Conservation (phyloP, 495 filamentous ascomycete genomes). For the Annulohypoxylon moriforme region DNA sequence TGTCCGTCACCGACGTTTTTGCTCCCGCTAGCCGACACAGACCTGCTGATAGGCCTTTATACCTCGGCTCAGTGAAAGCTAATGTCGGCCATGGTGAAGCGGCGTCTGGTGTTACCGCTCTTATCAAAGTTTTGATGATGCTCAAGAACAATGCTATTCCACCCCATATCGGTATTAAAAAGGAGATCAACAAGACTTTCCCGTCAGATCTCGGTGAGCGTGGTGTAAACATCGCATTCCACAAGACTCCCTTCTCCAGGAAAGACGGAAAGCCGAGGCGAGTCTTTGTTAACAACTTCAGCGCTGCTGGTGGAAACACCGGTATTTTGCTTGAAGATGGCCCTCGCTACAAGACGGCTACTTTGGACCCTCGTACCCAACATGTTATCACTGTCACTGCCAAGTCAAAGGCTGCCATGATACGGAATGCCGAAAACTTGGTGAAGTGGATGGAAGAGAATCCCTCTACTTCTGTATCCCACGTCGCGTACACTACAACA, state of each 20-base stretch:
- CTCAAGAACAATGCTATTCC: slow-evolving; percentile 84
- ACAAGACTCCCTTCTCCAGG: slow-evolving; percentile 70
- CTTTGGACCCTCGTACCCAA: slow-evolving; percentile 60
- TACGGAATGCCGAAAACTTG: slow-evolving; percentile 62
- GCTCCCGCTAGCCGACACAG: slow-evolving; percentile 76
- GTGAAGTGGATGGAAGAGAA: slow-evolving; percentile 65
- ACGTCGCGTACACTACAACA: slow-evolving; percentile 83
- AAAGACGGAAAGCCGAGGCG: slow-evolving; percentile 68
- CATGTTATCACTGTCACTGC: slow-evolving; percentile 69
- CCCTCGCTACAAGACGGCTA: slow-evolving; percentile 45
- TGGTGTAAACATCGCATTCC: slow-evolving; percentile 73
- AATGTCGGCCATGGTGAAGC: slow-evolving; percentile 93
- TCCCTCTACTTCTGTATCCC: slow-evolving; percentile 61
- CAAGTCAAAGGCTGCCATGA: slow-evolving; percentile 67
- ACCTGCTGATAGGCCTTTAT: slow-evolving; percentile 74
- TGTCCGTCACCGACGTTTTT: slow-evolving; percentile 81
- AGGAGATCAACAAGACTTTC: slow-evolving; percentile 81
- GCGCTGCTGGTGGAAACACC: slow-evolving; percentile 75
- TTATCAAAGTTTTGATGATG: slow-evolving; percentile 91
- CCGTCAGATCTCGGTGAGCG: slow-evolving; percentile 78
- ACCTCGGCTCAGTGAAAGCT: slow-evolving; percentile 86
- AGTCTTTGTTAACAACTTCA: slow-evolving; percentile 78
- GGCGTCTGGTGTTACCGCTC: slow-evolving; percentile 82
- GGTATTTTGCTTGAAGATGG: slow-evolving; percentile 71
- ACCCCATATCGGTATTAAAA: slow-evolving; percentile 90